A percentile compares a stretch with the other conserved stretches of the same genome.
phyloP scores from a whole-genome alignment of 768 basidiomycete genomes.

The Dacryopinax spathularia region DNA sequence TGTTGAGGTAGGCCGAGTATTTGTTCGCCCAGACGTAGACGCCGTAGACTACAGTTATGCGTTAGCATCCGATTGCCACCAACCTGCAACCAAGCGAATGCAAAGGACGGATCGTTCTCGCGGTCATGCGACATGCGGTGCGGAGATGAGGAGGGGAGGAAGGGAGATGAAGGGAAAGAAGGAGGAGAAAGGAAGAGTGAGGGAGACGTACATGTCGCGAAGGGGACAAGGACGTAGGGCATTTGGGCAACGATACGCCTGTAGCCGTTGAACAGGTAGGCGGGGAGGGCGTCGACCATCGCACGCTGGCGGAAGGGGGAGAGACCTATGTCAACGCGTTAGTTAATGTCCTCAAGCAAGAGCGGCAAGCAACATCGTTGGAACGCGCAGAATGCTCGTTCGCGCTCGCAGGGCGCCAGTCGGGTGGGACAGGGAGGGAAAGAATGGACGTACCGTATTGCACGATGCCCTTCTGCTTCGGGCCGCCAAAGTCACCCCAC shows the following conservation, averaged over 20 bases:
- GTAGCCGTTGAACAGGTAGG: conserved; percentile 80
- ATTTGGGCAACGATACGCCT: conserved; percentile 56
- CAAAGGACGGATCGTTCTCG: background rate
- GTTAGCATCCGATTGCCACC: background rate
- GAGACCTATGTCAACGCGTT: conserved; percentile 36
- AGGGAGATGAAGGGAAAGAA: background rate
- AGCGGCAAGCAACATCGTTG: too few relatives aligned
- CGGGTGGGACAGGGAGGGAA: too few relatives aligned
- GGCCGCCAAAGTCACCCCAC: conserved; percentile 71
- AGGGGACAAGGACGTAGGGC: conserved; percentile 65
- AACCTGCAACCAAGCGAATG: background rate
- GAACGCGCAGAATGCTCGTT: too few relatives aligned
- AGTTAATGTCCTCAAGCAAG: conserved; percentile 1
- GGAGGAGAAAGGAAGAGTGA: background rate
- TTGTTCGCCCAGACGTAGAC: conserved; percentile 68
- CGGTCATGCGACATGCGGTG: background rate
- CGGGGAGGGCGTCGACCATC: conserved; percentile 51
- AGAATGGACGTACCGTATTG: conserved; percentile 54
- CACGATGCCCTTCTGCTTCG: conserved; percentile 61
- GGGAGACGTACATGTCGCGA: conserved; percentile 51
- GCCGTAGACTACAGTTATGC: conserved; percentile 43
- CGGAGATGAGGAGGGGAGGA: background rate
- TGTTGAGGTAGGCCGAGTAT: conserved; percentile 51
- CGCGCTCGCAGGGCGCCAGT: too few relatives aligned
- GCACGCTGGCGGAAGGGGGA: conserved; percentile 73